Evolutionary conservation across 2,329 filamentous ascomycete species (phyloP), one percentile per base, ranked within the genome.

Genomic region (Cyphellophora europaea): DNA sequence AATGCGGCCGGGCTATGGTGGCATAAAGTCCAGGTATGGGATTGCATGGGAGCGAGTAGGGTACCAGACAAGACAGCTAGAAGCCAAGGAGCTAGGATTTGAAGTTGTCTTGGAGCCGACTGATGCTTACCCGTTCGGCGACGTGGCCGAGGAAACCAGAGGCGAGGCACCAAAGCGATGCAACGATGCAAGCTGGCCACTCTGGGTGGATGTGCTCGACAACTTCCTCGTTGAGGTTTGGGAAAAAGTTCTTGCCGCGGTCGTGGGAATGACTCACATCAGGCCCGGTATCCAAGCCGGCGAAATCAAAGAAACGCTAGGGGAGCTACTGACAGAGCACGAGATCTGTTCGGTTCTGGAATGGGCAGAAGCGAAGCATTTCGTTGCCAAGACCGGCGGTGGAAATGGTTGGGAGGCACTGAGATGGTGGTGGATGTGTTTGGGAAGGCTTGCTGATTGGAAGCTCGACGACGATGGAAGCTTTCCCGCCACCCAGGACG

Each of bases 201-300:
- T 67, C 11, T 71, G 67, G 67, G 54, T 61, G 35, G 65, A 69
- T 43, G 64, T 70, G 32, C 61, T 69, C 35, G 59, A 57, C 1
- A 48, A 56, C 11, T 43, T 62, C 10, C 48, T 58, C 3, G 42
- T 47, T 10, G 30, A 48, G 5, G 44, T 59, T 13, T 71, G 67
- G 67, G 56, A 64, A 8, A 49, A 58, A 32, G 55, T 57, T 8
- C 39, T 65, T 10, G 56, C 54, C 2, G 57, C 61, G 3, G 54
- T 66, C 3, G 37, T 68, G 3, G 59, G 63, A 1, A 51, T 58
- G n/a, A 38, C 68, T 11, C 55, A 57, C 6, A 48, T 58, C 8
- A 49, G 65, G 4, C 61, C 65, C 4, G 65, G 65, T 0, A 45
- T 62, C 14, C 54, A 45, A 6, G 51, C 56, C 2, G 37, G 36